A percentile compares a stretch with the other conserved stretches of the same genome.
phyloP scores from a whole-genome alignment of 192 early-diverging fungal species.

The Rhizoclosmatium globosum region DNA sequence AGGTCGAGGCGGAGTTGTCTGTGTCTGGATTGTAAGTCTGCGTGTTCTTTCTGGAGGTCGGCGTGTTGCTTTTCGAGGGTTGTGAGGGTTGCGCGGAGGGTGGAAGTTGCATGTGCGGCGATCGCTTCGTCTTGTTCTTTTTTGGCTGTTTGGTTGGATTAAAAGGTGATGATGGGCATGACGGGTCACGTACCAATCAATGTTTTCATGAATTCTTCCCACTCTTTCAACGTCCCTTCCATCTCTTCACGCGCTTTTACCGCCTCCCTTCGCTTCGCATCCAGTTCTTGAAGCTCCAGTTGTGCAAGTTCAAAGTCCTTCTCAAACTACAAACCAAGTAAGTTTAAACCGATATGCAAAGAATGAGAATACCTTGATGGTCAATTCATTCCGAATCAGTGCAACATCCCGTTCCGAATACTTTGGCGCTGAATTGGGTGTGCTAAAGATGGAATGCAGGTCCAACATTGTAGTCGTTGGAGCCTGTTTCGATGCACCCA shows the following conservation, averaged over 20 bases:
- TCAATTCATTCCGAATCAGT: conserved; percentile 13
- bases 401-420: conserved; percentile 53
- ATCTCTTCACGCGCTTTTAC: conserved; percentile 10
- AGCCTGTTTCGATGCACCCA: background rate
- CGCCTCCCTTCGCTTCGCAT: conserved; percentile 7
- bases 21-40: conserved; percentile 30
- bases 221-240: conserved; percentile 41
- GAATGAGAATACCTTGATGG: conserved; percentile 15
- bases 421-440: conserved; percentile 44
- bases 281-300: conserved; percentile 45
- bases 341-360: conserved; percentile 6
- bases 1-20: conserved; percentile 45
- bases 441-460: conserved; percentile 36
- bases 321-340: conserved; percentile 48
- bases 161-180: background rate
- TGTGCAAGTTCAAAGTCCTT: conserved; percentile 54
- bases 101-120: background rate
- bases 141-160: conserved; percentile 11
- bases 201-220: conserved; percentile 43
- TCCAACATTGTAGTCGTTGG: conserved; percentile 31
- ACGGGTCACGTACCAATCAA: conserved; percentile 43
- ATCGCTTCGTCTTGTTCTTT: conserved; percentile 25
- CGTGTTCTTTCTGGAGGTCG: conserved; percentile 8
- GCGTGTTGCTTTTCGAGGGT: conserved; percentile 21
- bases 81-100: conserved; percentile 19